phyloP scores from a whole-genome alignment of 202 grass and related monocot species.

The Zoysia matrella region DNA sequence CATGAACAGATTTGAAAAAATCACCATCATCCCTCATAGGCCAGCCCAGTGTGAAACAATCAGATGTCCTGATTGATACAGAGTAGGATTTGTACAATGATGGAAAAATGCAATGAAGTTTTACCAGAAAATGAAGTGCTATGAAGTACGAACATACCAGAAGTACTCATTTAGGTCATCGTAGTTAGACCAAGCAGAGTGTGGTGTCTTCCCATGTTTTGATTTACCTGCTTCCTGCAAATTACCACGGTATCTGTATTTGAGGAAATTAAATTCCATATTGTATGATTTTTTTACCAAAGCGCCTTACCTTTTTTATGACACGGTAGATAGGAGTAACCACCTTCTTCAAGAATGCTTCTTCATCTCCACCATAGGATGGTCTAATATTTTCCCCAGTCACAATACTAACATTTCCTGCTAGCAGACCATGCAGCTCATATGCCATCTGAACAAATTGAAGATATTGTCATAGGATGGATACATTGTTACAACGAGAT shows the following conservation, averaged over 20 bases:
- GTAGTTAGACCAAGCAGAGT: constrained; percentile 97
- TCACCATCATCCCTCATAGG: constrained; percentile 96
- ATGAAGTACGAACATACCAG: constrained; percentile 51
- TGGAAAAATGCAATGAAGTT: constrained; percentile 16
- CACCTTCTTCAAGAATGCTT: constrained; percentile 95
- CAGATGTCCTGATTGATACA: constrained; percentile 71
- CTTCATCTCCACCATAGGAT: constrained; percentile 89
- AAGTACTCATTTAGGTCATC: constrained; percentile 97
- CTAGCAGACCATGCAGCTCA: constrained; percentile 83
- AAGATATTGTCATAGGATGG: constrained; percentile 28
- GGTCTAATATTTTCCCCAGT: constrained; percentile 93
- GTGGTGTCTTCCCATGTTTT: constrained; percentile 87
- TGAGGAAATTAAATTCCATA: constrained; percentile 40
- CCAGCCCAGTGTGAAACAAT: constrained; percentile 96
- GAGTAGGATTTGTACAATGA: constrained; percentile 42
- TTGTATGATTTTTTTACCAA: constrained; percentile 14
- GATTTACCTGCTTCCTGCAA: constrained; percentile 91
- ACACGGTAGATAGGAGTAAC: constrained; percentile 86
- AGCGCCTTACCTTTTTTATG: constrained; percentile 73
- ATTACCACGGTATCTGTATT: constrained; percentile 33
- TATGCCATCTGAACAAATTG: constrained; percentile 80
- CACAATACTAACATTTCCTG: constrained; percentile 84
- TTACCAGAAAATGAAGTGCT: constrained; percentile 48
- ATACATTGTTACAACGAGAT: constrained; percentile 14
- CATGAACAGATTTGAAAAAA: constrained; percentile 82